phyloP scores from a whole-genome alignment of 2,329 filamentous ascomycete genomes.

The Colletotrichum cereale region DNA sequence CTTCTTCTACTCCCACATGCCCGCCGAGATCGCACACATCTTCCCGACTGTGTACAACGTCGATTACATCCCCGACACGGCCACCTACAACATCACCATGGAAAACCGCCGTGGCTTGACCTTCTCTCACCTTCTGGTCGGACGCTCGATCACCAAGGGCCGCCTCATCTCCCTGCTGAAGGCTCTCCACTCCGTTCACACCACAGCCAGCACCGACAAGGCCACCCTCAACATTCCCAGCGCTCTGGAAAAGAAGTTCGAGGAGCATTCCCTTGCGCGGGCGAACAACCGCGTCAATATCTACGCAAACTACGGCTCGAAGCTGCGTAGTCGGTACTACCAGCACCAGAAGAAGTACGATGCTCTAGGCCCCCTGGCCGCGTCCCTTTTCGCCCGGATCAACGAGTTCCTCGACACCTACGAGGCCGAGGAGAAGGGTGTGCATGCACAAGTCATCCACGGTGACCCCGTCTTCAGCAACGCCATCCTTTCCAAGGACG shows the following conservation, averaged over 20 bases:
- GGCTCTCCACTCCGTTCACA: constrained; percentile 45
- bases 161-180: constrained; percentile 45
- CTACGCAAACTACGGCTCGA: constrained; percentile 46
- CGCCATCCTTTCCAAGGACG: constrained; percentile 46
- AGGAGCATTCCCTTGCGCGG: constrained; percentile 41
- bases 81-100: constrained; percentile 47
- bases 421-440: constrained; percentile 47
- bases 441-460: constrained; percentile 46
- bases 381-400: constrained; percentile 44
- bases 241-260: constrained; percentile 44
- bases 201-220: constrained; percentile 40
- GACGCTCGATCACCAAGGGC: constrained; percentile 48
- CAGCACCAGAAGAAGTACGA: constrained; percentile 43
- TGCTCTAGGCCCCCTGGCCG: constrained; percentile 44
- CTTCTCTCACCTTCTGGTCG: constrained; percentile 47
- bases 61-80: constrained; percentile 45
- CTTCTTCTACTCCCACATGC: constrained; percentile 50
- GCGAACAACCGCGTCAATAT: constrained; percentile 45
- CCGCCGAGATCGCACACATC: constrained; percentile 41
- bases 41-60: constrained; percentile 46
- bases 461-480: constrained; percentile 50
- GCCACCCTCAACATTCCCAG: constrained; percentile 42
- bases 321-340: constrained; percentile 44
- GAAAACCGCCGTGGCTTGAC: constrained; percentile 47
- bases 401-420: constrained; percentile 47